These are phyloP conservation scores for Dovyalis caffra DNA, from an alignment of 345 rosid genomes.

Conservation along the genomic window DNA sequence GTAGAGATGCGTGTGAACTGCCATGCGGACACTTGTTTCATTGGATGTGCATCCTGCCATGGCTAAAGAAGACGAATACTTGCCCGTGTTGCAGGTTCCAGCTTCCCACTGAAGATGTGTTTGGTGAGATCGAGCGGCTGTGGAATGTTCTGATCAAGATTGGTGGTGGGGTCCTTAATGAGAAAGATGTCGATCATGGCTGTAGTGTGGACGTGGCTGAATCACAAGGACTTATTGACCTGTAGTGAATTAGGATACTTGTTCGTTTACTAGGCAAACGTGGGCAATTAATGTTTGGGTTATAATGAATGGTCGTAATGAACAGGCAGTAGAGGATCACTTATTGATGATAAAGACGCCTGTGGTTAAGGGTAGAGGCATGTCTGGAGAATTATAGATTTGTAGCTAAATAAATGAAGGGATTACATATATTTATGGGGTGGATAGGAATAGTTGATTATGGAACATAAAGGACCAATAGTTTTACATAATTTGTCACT, in stretches of 20 bases:
- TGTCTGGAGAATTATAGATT: neutral
- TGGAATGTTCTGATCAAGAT: conserved; percentile 56
- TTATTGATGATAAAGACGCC: conserved; percentile 15
- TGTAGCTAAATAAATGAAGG: neutral
- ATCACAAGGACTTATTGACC: neutral
- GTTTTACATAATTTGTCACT: neutral
- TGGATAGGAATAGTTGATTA: neutral
- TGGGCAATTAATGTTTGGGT: neutral
- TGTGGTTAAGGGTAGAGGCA: neutral
- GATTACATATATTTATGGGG: neutral
- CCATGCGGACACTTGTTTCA: conserved; percentile 90
- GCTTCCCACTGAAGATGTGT: conserved; percentile 81
- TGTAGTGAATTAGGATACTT: neutral
- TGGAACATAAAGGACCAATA: too few relatives aligned
- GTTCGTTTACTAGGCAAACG: neutral
- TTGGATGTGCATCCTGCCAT: conserved; percentile 82
- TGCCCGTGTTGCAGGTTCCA: conserved; percentile 90
- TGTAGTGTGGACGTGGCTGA: neutral
- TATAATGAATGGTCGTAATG: neutral
- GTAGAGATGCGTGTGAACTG: conserved; percentile 77
- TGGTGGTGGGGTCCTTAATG: conserved; percentile 7
- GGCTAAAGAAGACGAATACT: conserved; percentile 78
- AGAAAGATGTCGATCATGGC: neutral
- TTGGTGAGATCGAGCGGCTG: conserved; percentile 76
- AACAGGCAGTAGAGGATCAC: neutral